Percentiles rank a stretch among this genome's conserved stretches.
Evolutionary conservation across 2,329 filamentous ascomycete genomes (phyloP).

Genomic region (Diaporthe sp.): DNA sequence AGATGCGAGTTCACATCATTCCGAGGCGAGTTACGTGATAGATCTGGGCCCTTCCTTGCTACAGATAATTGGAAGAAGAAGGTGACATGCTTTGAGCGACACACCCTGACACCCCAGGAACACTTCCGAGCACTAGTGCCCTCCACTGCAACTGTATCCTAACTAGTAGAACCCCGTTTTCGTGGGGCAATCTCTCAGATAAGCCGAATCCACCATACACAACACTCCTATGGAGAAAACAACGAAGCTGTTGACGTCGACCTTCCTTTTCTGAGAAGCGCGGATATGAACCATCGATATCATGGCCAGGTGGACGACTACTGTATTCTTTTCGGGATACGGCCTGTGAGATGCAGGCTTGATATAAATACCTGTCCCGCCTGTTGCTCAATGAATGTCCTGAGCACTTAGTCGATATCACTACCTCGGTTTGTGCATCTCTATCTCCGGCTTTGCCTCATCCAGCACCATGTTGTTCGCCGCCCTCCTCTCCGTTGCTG

Average conservation of each 20-base stretch:
- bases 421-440: background rate
- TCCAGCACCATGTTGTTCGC: conserved; percentile 25
- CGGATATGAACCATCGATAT: background rate
- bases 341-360: background rate
- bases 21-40: too few relatives aligned
- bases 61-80: background rate
- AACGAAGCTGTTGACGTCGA: background rate
- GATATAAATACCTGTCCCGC: conserved; percentile 16
- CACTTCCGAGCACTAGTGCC: conserved; percentile 17
- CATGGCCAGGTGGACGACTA: background rate
- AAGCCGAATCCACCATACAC: conserved; percentile 14
- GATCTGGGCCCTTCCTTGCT: background rate
- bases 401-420: background rate
- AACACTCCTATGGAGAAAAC: conserved; percentile 4
- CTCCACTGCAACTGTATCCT: background rate
- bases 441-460: background rate
- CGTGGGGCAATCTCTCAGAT: conserved; percentile 13
- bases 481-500: conserved; percentile 35
- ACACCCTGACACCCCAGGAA: background rate
- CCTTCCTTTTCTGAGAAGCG: conserved; percentile 31
- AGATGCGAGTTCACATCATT: background rate
- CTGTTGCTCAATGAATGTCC: background rate
- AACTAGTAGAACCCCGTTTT: background rate
- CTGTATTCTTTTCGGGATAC: background rate
- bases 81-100: conserved; percentile 26